Percentiles rank a stretch among this genome's conserved stretches.
Conservation (phyloP, 208 protist genomes). For the Baffinella frigidus region DNA sequence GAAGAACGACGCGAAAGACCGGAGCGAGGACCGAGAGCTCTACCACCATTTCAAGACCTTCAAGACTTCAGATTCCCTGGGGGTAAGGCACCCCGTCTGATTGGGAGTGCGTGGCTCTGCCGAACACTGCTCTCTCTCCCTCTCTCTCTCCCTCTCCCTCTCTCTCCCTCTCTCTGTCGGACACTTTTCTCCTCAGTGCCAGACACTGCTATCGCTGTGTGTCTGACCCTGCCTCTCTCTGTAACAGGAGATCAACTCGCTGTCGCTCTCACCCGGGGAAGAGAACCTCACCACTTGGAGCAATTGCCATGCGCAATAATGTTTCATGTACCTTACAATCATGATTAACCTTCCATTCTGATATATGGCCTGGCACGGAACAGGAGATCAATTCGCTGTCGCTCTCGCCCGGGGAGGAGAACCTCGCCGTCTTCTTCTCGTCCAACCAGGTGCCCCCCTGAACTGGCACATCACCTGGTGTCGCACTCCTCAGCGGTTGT, state of each 20-base stretch:
- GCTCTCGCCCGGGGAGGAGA: background rate
- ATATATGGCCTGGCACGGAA: background rate
- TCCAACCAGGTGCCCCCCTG: background rate
- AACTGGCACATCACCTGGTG: too few species aligned
- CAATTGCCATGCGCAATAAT: background rate
- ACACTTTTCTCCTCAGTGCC: too few species aligned
- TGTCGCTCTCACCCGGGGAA: background rate
- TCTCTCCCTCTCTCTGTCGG: too few species aligned
- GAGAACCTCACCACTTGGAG: background rate
- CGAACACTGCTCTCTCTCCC: too few species aligned
- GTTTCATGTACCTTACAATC: background rate
- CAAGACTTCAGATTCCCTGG: background rate
- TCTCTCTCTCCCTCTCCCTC: too few species aligned
- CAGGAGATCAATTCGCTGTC: background rate
- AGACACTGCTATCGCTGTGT: too few species aligned
- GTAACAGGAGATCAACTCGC: too few species aligned
- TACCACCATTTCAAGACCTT: slow-evolving; percentile 44
- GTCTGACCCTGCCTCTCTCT: too few species aligned
- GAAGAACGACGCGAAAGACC: background rate
- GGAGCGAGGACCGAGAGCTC: background rate
- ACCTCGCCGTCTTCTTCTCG: background rate
- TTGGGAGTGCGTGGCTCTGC: too few species aligned
- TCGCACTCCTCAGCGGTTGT: too few species aligned
- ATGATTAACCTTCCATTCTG: background rate
- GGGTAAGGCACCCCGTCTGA: background rate